A percentile compares a stretch with the other conserved stretches of the same genome.
Conservation (phyloP, 108 stramenopile genomes). For the Craspedostauros australis region DNA sequence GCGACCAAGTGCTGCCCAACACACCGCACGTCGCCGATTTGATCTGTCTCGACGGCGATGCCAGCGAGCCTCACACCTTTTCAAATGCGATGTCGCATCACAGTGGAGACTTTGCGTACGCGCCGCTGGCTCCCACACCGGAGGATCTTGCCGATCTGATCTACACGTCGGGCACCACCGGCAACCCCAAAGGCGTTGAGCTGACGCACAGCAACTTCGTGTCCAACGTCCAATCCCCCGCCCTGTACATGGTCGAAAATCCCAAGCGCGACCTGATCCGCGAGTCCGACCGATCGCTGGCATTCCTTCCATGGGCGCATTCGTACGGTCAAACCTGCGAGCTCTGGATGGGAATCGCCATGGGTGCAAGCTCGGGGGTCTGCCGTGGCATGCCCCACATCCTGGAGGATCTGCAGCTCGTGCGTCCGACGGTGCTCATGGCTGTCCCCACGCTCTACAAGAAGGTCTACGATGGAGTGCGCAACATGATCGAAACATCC, state of each 20-base stretch:
- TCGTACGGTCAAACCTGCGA: slow-evolving; percentile 89
- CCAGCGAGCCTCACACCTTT: slow-evolving; percentile 49
- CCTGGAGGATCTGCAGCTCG: slow-evolving; percentile 64
- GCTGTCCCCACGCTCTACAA: slow-evolving; percentile 96
- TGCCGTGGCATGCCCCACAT: slow-evolving; percentile 66
- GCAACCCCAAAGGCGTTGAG: slow-evolving; percentile 66
- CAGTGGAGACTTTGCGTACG: slow-evolving; percentile 14
- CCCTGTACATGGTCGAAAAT: slow-evolving; percentile 52
- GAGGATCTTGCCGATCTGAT: slow-evolving; percentile 91
- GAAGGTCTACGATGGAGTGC: slow-evolving; percentile 84
- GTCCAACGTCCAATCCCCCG: slow-evolving; percentile 67
- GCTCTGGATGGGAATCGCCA: slow-evolving; percentile 72
- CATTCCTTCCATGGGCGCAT: slow-evolving; percentile 94
- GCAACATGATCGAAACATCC: slow-evolving; percentile 62
- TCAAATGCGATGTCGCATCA: slow-evolving; percentile 31
- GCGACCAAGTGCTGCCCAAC: slow-evolving; percentile 57
- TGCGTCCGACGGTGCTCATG: slow-evolving; percentile 76
- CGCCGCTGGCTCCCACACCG: slow-evolving; percentile 32
- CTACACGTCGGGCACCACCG: slow-evolving; percentile 96
- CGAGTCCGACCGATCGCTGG: slow-evolving; percentile 58
- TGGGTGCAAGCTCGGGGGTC: slow-evolving; percentile 75
- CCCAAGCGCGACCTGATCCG: slow-evolving; percentile 52
- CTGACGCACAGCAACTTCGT: slow-evolving; percentile 81
- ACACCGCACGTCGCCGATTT: slow-evolving; percentile 60
- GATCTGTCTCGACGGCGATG: slow-evolving; percentile 71